Conservation (phyloP, 176 grass and related monocot genomes). For the Oryza glaberrima region DNA sequence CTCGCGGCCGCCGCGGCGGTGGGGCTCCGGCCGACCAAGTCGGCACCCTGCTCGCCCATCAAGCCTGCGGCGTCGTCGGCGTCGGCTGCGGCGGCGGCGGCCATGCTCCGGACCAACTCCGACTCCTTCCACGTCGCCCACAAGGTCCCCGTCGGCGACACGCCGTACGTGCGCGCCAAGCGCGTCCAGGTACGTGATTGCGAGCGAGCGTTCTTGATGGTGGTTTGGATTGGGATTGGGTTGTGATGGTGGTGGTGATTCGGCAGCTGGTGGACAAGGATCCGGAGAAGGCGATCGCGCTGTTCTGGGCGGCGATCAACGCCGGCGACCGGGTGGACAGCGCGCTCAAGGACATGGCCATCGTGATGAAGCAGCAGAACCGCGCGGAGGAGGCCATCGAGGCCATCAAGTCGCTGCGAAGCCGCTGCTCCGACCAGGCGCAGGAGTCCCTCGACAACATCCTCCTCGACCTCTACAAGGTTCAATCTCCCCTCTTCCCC, state of each 20-base stretch:
- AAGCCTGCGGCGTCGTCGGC: slow-evolving; percentile 43
- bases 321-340: slow-evolving; percentile 88
- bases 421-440: slow-evolving; percentile 85
- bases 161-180: slow-evolving; percentile 90
- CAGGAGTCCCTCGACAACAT: slow-evolving; percentile 99
- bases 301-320: slow-evolving; percentile 97
- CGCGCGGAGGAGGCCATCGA: slow-evolving; percentile 96
- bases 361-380: slow-evolving; percentile 99
- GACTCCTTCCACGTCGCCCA: slow-evolving; percentile 84
- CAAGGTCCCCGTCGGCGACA: slow-evolving; percentile 93
- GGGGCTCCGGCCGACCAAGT: slow-evolving; percentile 60
- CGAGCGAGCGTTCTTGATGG: background rate
- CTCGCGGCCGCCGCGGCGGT: slow-evolving; percentile 26
- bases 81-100: background rate
- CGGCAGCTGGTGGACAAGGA: slow-evolving; percentile 94
- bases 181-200: slow-evolving; percentile 70
- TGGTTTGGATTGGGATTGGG: background rate
- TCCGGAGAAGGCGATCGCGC: slow-evolving; percentile 79
- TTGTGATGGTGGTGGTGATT: background rate
- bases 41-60: slow-evolving; percentile 76
- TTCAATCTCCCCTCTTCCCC: slow-evolving; percentile 1
- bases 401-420: slow-evolving; percentile 94
- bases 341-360: slow-evolving; percentile 99
- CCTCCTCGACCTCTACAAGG: slow-evolving; percentile 96
- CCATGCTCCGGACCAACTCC: slow-evolving; percentile 54